Percentiles rank a stretch among this genome's conserved stretches.
These are phyloP conservation scores for Microcyclospora pomicola DNA, from an alignment of 2,329 filamentous ascomycete genomes.

Conservation along the genomic window DNA sequence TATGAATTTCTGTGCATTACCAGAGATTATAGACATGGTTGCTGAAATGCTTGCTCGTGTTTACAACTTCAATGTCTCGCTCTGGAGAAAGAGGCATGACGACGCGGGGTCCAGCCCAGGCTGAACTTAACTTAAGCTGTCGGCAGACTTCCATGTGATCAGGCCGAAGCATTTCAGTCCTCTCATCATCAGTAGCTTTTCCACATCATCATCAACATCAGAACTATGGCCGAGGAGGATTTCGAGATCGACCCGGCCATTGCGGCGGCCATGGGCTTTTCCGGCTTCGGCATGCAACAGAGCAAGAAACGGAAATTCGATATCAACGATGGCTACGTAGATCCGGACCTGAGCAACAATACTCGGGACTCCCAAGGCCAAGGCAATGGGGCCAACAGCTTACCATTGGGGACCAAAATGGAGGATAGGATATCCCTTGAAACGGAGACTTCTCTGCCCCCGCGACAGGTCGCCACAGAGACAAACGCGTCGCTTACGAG, in stretches of 20 bases:
- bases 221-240: conserved; percentile 13
- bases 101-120: too few species aligned
- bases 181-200: too few species aligned
- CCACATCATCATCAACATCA: too few species aligned
- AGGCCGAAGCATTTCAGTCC: too few species aligned
- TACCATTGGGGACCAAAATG: conserved; percentile 7
- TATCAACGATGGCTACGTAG: conserved; percentile 37
- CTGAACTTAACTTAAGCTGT: too few species aligned
- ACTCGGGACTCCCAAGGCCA: conserved; percentile 16
- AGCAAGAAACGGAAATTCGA: conserved; percentile 58
- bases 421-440: not conserved
- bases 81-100: too few species aligned
- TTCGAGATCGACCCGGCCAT: conserved; percentile 41
- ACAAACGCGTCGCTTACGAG: not conserved
- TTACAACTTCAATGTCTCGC: not conserved
- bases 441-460: not conserved
- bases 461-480: not conserved
- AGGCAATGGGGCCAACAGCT: conserved; percentile 15
- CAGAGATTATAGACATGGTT: conserved; percentile 10
- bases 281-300: conserved; percentile 48
- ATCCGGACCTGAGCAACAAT: conserved; percentile 18
- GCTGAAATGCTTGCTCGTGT: conserved; percentile 1
- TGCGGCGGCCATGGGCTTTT: conserved; percentile 59
- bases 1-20: conserved; percentile 14
- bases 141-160: too few species aligned